These are phyloP conservation scores for Basipetospora chlamydospora DNA, from an alignment of 2,329 filamentous ascomycete genomes.

Conservation along the genomic window DNA sequence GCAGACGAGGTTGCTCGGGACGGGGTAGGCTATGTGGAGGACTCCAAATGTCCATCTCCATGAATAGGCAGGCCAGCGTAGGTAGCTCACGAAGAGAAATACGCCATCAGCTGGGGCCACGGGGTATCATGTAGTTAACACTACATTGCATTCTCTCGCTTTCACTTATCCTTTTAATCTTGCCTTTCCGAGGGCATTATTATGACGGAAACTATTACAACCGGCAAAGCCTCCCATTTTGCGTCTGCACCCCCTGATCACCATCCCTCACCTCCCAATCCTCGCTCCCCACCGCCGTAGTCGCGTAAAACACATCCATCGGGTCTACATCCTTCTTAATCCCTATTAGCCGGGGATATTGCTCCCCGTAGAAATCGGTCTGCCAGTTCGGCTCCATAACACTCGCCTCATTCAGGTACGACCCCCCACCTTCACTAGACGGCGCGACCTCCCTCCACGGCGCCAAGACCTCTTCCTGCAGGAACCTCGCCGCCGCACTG, in stretches of 20 bases:
- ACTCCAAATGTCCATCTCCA: too few species aligned
- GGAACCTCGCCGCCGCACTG: neutral
- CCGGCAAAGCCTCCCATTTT: neutral
- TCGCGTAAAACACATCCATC: slow-evolving; percentile 28
- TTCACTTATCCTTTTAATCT: too few species aligned
- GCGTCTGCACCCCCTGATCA: neutral
- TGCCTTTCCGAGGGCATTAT: too few species aligned
- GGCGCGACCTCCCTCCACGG: neutral
- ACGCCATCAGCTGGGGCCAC: too few species aligned
- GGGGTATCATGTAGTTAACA: too few species aligned
- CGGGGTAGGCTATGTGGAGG: too few species aligned
- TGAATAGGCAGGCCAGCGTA: too few species aligned
- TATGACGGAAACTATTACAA: too few species aligned
- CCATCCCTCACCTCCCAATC: slow-evolving; percentile 22
- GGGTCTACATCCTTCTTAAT: slow-evolving; percentile 39
- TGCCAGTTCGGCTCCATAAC: slow-evolving; percentile 27
- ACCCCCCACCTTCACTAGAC: slow-evolving; percentile 16
- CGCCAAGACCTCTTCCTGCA: neutral
- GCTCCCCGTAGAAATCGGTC: slow-evolving; percentile 28
- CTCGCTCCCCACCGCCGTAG: slow-evolving; percentile 36
- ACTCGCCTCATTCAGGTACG: slow-evolving; percentile 38
- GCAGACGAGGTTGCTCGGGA: slow-evolving; percentile 11
- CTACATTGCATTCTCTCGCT: too few species aligned
- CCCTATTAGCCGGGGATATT: slow-evolving; percentile 23
- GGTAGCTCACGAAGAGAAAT: too few species aligned